A percentile compares a stretch with the other conserved stretches of the same genome.
Evolutionary conservation across 225 moss, liverwort and hornwort genomes (phyloP).

Genomic region (Sphagnum tenellum): DNA sequence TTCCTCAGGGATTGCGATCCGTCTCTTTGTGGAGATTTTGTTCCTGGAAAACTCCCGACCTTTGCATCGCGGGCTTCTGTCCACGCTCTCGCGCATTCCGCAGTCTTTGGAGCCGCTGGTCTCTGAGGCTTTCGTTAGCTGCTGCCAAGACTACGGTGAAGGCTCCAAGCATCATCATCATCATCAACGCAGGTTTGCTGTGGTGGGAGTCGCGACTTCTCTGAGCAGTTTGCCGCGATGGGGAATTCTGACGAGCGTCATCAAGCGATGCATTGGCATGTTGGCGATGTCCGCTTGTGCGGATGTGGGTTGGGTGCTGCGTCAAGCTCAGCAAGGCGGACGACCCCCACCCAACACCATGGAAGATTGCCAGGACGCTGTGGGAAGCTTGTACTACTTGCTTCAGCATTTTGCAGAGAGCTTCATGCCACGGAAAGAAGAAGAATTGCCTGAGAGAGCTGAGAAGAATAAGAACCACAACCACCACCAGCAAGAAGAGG

Average conservation of each 20-base stretch:
- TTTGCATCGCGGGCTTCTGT: constrained; percentile 80
- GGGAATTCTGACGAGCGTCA: constrained; percentile 46
- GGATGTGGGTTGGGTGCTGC: constrained; percentile 69
- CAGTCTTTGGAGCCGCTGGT: constrained; percentile 26
- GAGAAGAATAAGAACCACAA: too few relatives aligned
- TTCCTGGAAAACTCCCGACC: constrained; percentile 92
- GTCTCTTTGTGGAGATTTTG: constrained; percentile 54
- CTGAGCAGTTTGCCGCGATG: constrained; percentile 56
- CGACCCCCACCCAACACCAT: constrained; percentile 81
- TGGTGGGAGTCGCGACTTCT: constrained; percentile 70
- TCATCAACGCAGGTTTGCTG: constrained; percentile 44
- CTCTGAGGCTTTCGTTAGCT: constrained; percentile 32
- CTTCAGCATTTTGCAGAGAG: constrained; percentile 67
- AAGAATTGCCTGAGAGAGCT: too few relatives aligned
- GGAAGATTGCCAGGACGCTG: constrained; percentile 94
- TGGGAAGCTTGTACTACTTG: constrained; percentile 84
- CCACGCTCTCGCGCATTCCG: constrained; percentile 56
- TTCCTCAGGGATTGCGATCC: constrained; percentile 19
- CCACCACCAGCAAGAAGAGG: too few relatives aligned
- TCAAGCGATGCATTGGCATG: constrained; percentile 33
- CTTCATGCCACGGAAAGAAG: constrained; percentile 10
- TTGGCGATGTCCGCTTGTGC: constrained; percentile 51
- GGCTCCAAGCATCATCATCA: constrained; percentile 26
- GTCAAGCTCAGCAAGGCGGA: constrained; percentile 71
- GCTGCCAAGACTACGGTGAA: constrained; percentile 68